Base-by-base conservation (phyloP, 305 asterid species). In the Striga hermonthica region DNA sequence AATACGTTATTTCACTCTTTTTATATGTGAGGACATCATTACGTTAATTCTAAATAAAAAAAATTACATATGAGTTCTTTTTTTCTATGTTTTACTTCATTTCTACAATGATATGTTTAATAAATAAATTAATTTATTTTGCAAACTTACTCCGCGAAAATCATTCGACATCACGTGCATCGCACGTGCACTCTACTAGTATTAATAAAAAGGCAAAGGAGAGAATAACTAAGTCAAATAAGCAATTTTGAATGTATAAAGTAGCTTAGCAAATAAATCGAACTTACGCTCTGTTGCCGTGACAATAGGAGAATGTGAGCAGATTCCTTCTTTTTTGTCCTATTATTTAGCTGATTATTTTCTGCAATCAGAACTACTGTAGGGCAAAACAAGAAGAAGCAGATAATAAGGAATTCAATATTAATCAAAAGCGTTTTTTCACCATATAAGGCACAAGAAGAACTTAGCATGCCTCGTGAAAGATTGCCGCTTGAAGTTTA, bases 281-380 rank as follows among this genome's bases (percentile, higher is more conserved):
- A 67, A 87, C 97, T 90, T 59, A 93, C 99, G 97, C 78, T 83
- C 97, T 34, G 96, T 83, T 52, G 95, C 7, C 96, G 82, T 56
- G 87, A 79, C 81, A 83, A 40, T 16, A 93, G 80, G 49, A 86
- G 86, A 68, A 88, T 59, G 80, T 88, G 83, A 72, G 79, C 72
- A 61, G 90, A 62, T 72, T 69, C 88, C 84, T 80, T 88, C 81
- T 76, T 87, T 73, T 76, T 87, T n/a, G 67, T 56, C 72, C 73
- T 62, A 12, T 64, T 60, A 61, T 75, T 77, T 66, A 53, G 77
- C 68, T 58, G 57, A 62, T 64, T 65, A 79, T 63, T 67, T 67
- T 84, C 97, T 93, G 88, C 79, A 75, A 67, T 49, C 22, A 64
- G 36, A 69, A 75, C 58, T 62, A 55, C 62, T 48, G 15, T 81